Conservation (phyloP, 2,329 filamentous ascomycete species). For the Acrocalymma vagum region DNA sequence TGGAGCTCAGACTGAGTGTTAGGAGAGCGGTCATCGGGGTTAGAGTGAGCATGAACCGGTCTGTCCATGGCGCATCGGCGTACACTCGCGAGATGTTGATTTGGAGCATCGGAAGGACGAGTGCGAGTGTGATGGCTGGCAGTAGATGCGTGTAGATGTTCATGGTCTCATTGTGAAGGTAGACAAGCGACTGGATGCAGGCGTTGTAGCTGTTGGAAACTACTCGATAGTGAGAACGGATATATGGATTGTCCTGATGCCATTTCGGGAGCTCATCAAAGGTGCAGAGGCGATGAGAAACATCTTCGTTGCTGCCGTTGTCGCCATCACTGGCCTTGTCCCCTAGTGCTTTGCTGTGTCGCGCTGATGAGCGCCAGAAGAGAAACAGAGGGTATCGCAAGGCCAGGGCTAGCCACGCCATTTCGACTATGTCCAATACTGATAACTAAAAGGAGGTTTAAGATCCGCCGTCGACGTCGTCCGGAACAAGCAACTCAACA, state of each 20-base stretch:
- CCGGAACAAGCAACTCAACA: too few species aligned
- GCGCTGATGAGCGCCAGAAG: conserved; percentile 14
- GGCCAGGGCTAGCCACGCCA: conserved; percentile 23
- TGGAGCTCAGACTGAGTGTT: conserved; percentile 59
- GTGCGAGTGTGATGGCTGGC: conserved; percentile 39
- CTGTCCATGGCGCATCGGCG: conserved; percentile 28
- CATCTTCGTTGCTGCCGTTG: neutral
- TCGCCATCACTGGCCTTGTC: conserved; percentile 1
- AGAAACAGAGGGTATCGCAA: conserved; percentile 22
- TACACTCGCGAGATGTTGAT: conserved; percentile 25
- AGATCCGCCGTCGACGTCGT: too few species aligned
- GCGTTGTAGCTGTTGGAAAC: conserved; percentile 65
- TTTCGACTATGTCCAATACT: conserved; percentile 6
- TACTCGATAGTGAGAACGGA: conserved; percentile 69
- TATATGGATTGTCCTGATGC: conserved; percentile 71
- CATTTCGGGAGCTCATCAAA: conserved; percentile 49
- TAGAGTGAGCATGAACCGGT: conserved; percentile 40
- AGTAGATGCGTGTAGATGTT: conserved; percentile 75
- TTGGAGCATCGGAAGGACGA: conserved; percentile 30
- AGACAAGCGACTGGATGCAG: conserved; percentile 65
- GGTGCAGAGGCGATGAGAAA: conserved; percentile 28
- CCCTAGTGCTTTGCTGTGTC: conserved; percentile 1
- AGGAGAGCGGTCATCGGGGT: conserved; percentile 43
- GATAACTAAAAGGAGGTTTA: too few species aligned
- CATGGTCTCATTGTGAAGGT: conserved; percentile 72